A percentile compares a stretch with the other conserved stretches of the same genome.
Evolutionary conservation across 306 rosid species (phyloP).

Genomic region (Luffa acutangula): DNA sequence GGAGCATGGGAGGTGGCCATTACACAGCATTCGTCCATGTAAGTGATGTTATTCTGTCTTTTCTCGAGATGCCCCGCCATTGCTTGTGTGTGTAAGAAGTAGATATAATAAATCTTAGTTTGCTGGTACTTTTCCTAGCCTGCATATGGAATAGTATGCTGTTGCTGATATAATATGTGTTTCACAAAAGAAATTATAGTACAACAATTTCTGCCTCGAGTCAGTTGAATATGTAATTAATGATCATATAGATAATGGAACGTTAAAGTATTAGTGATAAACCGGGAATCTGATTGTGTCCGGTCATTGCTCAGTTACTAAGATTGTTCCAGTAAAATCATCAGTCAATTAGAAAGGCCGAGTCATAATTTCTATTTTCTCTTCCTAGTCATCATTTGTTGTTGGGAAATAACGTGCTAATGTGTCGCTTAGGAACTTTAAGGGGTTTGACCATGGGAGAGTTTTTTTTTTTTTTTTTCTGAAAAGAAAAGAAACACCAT

Average conservation of each 20-base stretch:
- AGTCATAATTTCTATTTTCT: neutral
- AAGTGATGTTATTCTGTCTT: slow-evolving; percentile 24
- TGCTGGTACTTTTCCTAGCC: neutral
- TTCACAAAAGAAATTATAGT: neutral
- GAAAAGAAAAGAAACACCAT: no score
- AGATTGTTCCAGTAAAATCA: neutral
- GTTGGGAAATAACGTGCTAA: neutral
- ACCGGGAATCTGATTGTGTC: neutral
- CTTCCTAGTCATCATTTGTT: neutral
- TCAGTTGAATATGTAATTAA: neutral
- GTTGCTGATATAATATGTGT: neutral
- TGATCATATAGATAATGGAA: neutral
- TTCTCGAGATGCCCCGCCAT: neutral
- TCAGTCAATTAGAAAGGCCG: neutral
- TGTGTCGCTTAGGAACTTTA: neutral
- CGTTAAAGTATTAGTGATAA: neutral
- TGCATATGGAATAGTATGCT: neutral
- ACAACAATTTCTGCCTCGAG: neutral
- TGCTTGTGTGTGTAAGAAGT: neutral
- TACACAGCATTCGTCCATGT: slow-evolving; percentile 97
- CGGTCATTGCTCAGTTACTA: neutral
- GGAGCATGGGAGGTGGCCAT: slow-evolving; percentile 99
- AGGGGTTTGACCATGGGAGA: neutral
- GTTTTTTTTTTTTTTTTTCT: no score
- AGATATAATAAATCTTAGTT: neutral